Base-by-base conservation (phyloP, 495 filamentous ascomycete genomes). In the Neurospora sp. region DNA sequence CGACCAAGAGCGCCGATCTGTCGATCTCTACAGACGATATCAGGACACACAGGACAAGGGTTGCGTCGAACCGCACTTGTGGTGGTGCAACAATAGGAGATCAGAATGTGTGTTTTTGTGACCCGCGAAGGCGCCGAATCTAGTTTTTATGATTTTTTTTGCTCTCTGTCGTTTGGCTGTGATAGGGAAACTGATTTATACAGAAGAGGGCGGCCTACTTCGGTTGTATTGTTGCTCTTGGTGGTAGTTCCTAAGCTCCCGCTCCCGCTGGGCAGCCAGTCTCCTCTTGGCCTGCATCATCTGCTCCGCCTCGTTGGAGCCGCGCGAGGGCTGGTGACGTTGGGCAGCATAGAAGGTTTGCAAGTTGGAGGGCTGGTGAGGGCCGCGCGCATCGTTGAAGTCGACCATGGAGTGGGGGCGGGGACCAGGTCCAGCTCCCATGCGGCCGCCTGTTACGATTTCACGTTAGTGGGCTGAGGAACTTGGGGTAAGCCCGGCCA, bases 211-310 rank as follows among this genome's bases (percentile, higher is more conserved):
- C 78, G 87, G 87, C 87, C 87, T 89, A 99, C 96, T 97, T 91
- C 95, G 91, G 86, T 98, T 96, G 88, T 96, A 98, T 90, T 99
- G 96, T 88, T 99, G 96, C 88, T 99, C 96, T 86, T 98, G 96
- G 85, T 99, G 96, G 87, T 98, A 98, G 85, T 99, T 99, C 84
- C 96, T 93, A 84, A 99, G 90, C 87, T 99, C 96, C 84, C 96
- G 92, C 88, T 99, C 96, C 84, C 96, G 93, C 85, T 97, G 95
- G 84, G 96, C 96, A 74, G 96, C 96, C 91, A 97, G 94, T 86
- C 95, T 93, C 85, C 96, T 92, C 87, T 99, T 98, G 81, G 93
- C 95, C 89, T 98, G 96, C 89, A 97, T 92, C 91, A 97, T 93
- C 85, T 97, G 94, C 85, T 99, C 96, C 81, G 95, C 93, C 86